Base-by-base conservation (phyloP, 768 basidiomycete species). In the Stropharia rugosoannulata region DNA sequence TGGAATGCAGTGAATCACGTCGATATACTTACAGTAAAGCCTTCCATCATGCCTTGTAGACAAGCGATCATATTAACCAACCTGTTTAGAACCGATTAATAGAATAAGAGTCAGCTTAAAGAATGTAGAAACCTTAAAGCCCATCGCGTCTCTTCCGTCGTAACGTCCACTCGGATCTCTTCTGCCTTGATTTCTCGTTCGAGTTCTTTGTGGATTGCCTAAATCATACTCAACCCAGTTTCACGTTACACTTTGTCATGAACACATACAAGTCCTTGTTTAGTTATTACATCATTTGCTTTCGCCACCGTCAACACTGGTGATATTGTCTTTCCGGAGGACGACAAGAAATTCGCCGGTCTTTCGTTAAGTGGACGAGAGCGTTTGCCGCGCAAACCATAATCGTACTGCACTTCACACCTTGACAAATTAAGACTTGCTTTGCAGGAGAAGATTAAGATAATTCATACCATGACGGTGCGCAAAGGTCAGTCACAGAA, bases 401-500 rank as follows among this genome's bases (percentile, higher is more conserved):
- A 92, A 60, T 92, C 88, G 65, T 82, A 84, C 65, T 90, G 88
- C 5, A 90, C 79, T 64, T 90, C 90, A 63, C 90, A 92, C 90
- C 90, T 90, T 62, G 0, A 15, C 12, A 55, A 10, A 25, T 59
- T 27, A 58, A 52, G 27, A 32, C n/a, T 25, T 38, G 13, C n/a
- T 22, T 43, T 15, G 16, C 13, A 7, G 4, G 39, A 47, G 2
- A 38, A 10, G 27, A 22, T 5, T 48, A 36, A 18, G 19, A 13
- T 4, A 22, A 52, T 19, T 68, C 76, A 54, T 68, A 86, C 88
- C 87, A 90, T 3, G 81, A 68, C 8, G 83, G 84, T 11, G 78
- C 71, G 25, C 81, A 76, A 12, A 90, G 68, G 66, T 89, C 87
- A 0, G 86, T 81, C 18, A 89, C 88, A 1, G 81, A 81, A 11